Evolutionary conservation across 2,329 filamentous ascomycete genomes (phyloP).

Genomic region (Aphanocladium album): DNA sequence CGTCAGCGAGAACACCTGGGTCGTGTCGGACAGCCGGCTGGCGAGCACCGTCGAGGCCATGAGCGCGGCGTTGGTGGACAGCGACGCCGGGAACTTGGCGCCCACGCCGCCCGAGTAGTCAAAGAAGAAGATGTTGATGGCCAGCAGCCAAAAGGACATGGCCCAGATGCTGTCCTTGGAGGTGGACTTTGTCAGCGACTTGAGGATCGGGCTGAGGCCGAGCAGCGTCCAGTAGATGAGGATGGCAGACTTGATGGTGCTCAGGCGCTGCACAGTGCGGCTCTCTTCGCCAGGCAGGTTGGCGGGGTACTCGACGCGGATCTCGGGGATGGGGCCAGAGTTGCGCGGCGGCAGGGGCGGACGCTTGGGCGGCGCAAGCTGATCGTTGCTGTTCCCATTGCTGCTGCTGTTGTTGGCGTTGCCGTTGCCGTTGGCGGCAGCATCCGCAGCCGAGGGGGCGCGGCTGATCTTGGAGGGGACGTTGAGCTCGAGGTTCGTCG

Average conservation of each 20-base stretch:
- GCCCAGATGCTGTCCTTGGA: constrained; percentile 96
- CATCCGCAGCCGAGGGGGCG: not conserved
- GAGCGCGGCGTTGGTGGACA: constrained; percentile 91
- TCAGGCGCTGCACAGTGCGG: constrained; percentile 52
- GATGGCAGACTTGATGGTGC: constrained; percentile 85
- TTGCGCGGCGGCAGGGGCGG: constrained; percentile 1
- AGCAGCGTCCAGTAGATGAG: constrained; percentile 91
- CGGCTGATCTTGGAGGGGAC: not conserved
- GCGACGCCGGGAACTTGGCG: constrained; percentile 61
- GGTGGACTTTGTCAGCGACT: constrained; percentile 90
- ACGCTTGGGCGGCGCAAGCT: not conserved
- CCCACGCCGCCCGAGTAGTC: constrained; percentile 76
- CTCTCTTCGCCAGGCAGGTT: constrained; percentile 31
- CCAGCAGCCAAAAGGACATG: constrained; percentile 85
- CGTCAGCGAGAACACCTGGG: constrained; percentile 90
- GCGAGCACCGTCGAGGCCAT: constrained; percentile 96
- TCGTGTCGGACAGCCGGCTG: constrained; percentile 80
- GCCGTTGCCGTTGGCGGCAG: not conserved
- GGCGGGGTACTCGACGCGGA: constrained; percentile 14
- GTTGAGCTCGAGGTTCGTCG: constrained; percentile 34
- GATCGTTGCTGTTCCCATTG: not conserved
- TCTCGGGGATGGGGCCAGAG: not conserved
- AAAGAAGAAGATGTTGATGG: constrained; percentile 96
- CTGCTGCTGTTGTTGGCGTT: not conserved
- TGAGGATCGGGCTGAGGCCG: constrained; percentile 89